These are phyloP conservation scores for Hypseocharis bilobata DNA, from an alignment of 441 rosid genomes.

Conservation along the genomic window DNA sequence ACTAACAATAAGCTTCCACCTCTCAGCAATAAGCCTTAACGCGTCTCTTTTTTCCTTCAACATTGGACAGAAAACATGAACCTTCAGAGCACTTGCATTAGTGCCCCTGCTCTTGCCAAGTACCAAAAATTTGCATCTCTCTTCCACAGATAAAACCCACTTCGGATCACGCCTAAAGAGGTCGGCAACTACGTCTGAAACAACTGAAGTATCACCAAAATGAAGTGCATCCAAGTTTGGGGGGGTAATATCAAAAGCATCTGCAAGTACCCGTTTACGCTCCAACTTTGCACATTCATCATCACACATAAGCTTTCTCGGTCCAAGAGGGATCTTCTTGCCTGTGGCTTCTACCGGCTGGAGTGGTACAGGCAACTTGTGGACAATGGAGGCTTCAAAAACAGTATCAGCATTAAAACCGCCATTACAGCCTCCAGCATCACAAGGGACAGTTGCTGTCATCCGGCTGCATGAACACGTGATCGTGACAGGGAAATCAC, in stretches of 20 bases:
- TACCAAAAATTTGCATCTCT: slow-evolving; percentile 85
- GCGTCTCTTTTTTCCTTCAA: slow-evolving; percentile 90
- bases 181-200: slow-evolving; percentile 67
- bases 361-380: slow-evolving; percentile 64
- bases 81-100: slow-evolving; percentile 45
- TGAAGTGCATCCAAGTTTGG: slow-evolving; percentile 81
- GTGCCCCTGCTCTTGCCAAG: slow-evolving; percentile 70
- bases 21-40: slow-evolving; percentile 70
- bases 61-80: slow-evolving; percentile 94
- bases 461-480: slow-evolving; percentile 80
- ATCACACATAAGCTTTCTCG: slow-evolving; percentile 79
- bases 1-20: slow-evolving; percentile 78
- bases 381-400: slow-evolving; percentile 61
- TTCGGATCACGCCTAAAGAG: slow-evolving; percentile 82
- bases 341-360: slow-evolving; percentile 59
- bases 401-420: slow-evolving; percentile 38
- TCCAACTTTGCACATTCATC: slow-evolving; percentile 86
- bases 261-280: slow-evolving; percentile 84
- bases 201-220: slow-evolving; percentile 68
- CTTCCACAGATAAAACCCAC: slow-evolving; percentile 88
- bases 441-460: slow-evolving; percentile 70
- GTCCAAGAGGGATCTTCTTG: slow-evolving; percentile 68
- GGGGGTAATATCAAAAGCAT: slow-evolving; percentile 77
- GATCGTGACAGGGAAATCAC: slow-evolving; percentile 68
- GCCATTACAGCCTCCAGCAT: slow-evolving; percentile 62